These are phyloP conservation scores for Serpula lacrymans DNA, from an alignment of 768 basidiomycete species.

Conservation along the genomic window DNA sequence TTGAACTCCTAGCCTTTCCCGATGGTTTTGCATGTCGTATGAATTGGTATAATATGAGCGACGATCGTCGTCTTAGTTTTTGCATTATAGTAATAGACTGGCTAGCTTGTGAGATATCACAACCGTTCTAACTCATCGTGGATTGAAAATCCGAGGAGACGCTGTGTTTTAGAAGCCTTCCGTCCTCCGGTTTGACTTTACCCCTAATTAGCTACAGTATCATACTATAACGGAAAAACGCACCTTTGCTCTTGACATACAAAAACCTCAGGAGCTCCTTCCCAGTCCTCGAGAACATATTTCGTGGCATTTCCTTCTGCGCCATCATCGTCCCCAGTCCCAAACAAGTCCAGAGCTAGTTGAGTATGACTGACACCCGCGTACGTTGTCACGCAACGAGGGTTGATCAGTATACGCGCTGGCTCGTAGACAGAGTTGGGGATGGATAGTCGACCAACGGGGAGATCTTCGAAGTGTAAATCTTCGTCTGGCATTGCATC, in stretches of 20 bases:
- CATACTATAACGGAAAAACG: conserved; percentile 14
- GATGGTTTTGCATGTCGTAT: too few relatives aligned
- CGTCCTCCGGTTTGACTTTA: conserved; percentile 82
- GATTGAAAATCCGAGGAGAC: conserved; percentile 79
- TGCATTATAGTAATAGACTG: too few relatives aligned
- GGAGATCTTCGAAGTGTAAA: conserved; percentile 24
- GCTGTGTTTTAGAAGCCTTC: conserved; percentile 84
- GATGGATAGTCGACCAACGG: conserved; percentile 49
- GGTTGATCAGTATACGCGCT: conserved; percentile 92
- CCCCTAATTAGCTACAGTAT: conserved; percentile 3
- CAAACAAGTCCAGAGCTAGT: conserved; percentile 92
- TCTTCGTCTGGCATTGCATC: conserved; percentile 79
- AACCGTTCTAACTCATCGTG: conserved; percentile 75
- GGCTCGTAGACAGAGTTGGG: conserved; percentile 88
- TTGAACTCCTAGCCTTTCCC: too few relatives aligned
- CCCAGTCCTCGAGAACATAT: conserved; percentile 93
- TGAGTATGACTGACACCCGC: conserved; percentile 96
- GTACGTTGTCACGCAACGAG: conserved; percentile 96
- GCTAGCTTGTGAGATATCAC: too few relatives aligned
- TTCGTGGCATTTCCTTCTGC: conserved; percentile 45
- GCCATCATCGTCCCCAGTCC: conserved; percentile 64
- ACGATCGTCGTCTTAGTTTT: too few relatives aligned
- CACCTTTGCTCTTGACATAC: conserved; percentile 95
- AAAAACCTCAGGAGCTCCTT: conserved; percentile 94
- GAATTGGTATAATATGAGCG: too few relatives aligned